Evolutionary conservation across 768 basidiomycete species (phyloP), one percentile per base, ranked within the genome.

Genomic region (Phaeolepiota aurea): DNA sequence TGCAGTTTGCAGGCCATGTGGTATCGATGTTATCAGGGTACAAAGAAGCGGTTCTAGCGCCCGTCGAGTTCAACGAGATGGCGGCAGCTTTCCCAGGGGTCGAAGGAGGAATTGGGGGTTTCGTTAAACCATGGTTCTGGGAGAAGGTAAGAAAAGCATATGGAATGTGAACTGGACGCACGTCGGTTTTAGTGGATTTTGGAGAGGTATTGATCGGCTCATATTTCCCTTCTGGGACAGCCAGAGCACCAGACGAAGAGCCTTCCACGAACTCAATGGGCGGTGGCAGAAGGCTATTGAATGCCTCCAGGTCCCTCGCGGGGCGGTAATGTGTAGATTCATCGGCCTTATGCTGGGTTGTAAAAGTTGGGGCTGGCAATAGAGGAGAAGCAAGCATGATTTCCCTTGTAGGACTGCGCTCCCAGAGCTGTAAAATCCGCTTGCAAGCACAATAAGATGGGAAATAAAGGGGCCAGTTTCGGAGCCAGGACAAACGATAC

Each of bases 211-310:
- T 90, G 56, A 90, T 87, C 19, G 87, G 82, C 47, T 85, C 77
- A 55, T 88, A 90, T 57, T 81, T 87, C 32, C 79, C 78, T 50
- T 84, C 82, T 18, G 75, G 73, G 3, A 84, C 71, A 33, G 79
- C 80, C 22, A 87, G 62, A 11, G 78, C 64, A 2, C 85, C 85
- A 32, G 85, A 78, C 11, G 87, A 88, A 2, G 87, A 88, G 15
- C 87, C 87, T 56, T 89, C 87, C 38, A 88, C 65, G 40, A 89
- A 89, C 57, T 89, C 87, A 44, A 89, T 71, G 13, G 81, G 76
- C n/a, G 83, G 82, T 3, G 82, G 82, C 25, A 86, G 73, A n/a
- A 86, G 69, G 48, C 68, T 82, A 49, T 83, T 86, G 67, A 87
- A 87, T 3, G 79, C 65, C 44, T 85, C 83, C 45, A 82, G 55